These are phyloP conservation scores for Echium plantagineum DNA, from an alignment of 257 asterid genomes.

Conservation along the genomic window DNA sequence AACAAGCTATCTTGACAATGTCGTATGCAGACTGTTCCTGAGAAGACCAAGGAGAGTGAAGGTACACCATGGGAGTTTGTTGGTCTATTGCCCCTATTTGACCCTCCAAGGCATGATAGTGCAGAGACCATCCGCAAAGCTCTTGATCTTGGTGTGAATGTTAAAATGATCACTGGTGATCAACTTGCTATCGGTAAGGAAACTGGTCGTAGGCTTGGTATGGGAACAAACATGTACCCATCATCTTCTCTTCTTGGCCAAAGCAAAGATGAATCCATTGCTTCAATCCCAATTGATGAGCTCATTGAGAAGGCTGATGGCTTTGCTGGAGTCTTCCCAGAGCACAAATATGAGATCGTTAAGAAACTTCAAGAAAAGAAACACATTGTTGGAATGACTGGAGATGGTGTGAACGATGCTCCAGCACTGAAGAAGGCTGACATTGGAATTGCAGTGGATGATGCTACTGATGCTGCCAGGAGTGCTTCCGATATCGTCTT, in stretches of 20 bases:
- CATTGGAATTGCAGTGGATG: conserved; percentile 85
- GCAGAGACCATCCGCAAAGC: conserved; percentile 75
- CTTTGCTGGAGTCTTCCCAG: conserved; percentile 95
- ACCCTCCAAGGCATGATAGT: conserved; percentile 94
- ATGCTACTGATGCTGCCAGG: conserved; percentile 85
- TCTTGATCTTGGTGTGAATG: conserved; percentile 81
- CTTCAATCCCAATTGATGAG: conserved; percentile 66
- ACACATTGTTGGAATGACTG: conserved; percentile 90
- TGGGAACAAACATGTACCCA: conserved; percentile 96
- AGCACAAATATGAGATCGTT: conserved; percentile 87
- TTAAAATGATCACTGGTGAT: conserved; percentile 92
- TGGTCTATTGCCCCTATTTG: conserved; percentile 75
- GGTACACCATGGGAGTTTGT: conserved; percentile 77
- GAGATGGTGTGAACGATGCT: conserved; percentile 87
- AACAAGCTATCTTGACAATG: no score
- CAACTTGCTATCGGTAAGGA: conserved; percentile 86
- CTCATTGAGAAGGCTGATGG: conserved; percentile 92
- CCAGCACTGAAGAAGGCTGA: conserved; percentile 84
- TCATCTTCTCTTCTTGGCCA: conserved; percentile 82
- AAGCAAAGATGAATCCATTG: conserved; percentile 52
- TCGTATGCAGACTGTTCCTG: conserved; percentile 26
- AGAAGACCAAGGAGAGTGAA: conserved; percentile 46
- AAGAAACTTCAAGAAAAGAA: conserved; percentile 68
- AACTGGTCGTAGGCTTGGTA: conserved; percentile 83
- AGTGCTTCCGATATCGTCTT: conserved; percentile 84